Percentiles rank a stretch among this genome's conserved stretches.
These are phyloP conservation scores for Paraconiothyrium sp. DNA, from an alignment of 2,329 filamentous ascomycete species.

Conservation along the genomic window DNA sequence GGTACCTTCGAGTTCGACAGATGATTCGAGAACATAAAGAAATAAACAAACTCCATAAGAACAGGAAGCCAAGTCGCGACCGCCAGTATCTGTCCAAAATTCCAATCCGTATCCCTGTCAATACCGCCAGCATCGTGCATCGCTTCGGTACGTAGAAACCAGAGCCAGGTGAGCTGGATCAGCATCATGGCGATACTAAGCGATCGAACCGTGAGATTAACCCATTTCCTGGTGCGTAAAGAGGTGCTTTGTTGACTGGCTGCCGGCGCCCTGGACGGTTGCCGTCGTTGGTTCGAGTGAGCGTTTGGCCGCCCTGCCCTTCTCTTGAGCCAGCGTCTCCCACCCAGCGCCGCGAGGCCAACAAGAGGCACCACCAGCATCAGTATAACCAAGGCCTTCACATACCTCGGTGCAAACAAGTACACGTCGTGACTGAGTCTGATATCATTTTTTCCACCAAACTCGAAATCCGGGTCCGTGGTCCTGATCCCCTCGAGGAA, in stretches of 20 bases:
- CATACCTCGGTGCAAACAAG: not conserved
- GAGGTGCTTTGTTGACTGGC: not conserved
- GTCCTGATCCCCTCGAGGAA: not conserved
- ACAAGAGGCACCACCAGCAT: not conserved
- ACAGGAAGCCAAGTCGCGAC: not conserved
- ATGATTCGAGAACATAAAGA: not conserved
- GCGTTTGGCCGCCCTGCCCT: not conserved
- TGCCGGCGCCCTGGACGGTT: not conserved
- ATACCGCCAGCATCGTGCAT: not conserved
- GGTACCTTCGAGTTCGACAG: not conserved
- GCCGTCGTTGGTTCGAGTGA: not conserved
- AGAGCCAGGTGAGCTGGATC: not conserved
- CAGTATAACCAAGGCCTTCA: not conserved
- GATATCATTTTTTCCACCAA: not conserved
- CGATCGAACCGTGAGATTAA: not conserved
- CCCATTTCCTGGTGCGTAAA: not conserved
- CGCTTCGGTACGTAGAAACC: constrained; percentile 1
- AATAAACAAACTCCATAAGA: constrained; percentile 4
- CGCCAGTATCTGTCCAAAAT: constrained; percentile 1
- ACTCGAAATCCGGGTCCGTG: not conserved
- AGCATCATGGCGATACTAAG: constrained; percentile 3
- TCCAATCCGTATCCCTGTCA: not conserved
- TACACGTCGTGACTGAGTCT: not conserved
- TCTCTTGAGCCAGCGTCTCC: not conserved
- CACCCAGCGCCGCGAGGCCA: not conserved